Base-by-base conservation (phyloP, 2,329 filamentous ascomycete species). In the Fusarium anguioides region DNA sequence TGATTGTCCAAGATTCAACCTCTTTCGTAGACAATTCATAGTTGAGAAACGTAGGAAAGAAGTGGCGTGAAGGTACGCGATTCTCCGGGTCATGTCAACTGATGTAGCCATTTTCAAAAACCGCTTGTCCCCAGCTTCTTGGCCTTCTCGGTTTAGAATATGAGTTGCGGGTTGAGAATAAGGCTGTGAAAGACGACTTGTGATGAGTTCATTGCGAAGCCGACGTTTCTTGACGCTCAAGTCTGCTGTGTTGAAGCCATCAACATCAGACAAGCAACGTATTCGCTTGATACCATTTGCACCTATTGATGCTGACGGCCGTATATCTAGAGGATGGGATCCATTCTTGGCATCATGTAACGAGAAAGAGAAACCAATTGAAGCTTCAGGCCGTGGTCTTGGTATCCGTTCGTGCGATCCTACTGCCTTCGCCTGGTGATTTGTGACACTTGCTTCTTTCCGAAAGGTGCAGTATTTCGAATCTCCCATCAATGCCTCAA, bases 111-210 rank as follows among this genome's bases (percentile, higher is more conserved):
- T 77, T 70, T 83, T 83, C 27, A 84, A 69, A 50, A 86, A 83
- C 5, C 82, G 78, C 69, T 80, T 83, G 64, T 84, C 81, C 6
- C 82, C 81, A 3, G 75, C 68, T 2, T 80, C 76, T 12, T 77
- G 72, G 14, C 80, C 82, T 55, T 87, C 88, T 24, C 88, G 84
- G 75, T 89, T 87, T 50, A 89, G 82, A 56, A 92, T 91, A 71
- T 92, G 89, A 40, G 89, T 88, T 5, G 90, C 88, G 0, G 90
- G 90, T 26, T 86, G 81, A 0, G 89, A 91, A 76, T 87, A 93
- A 2, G 90, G 89, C 45, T 83, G 85, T 11, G 89, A 92, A 1
- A 93, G 86, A 9, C 89, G 84, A 20, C 89, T 92, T 3, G 91
- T 93, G 72, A 92, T 86, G 40, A 92, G 82, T 20, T 84, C 78